Evolutionary conservation across 306 rosid genomes (phyloP).

Genomic region (Sphenostylis stenocarpa): DNA sequence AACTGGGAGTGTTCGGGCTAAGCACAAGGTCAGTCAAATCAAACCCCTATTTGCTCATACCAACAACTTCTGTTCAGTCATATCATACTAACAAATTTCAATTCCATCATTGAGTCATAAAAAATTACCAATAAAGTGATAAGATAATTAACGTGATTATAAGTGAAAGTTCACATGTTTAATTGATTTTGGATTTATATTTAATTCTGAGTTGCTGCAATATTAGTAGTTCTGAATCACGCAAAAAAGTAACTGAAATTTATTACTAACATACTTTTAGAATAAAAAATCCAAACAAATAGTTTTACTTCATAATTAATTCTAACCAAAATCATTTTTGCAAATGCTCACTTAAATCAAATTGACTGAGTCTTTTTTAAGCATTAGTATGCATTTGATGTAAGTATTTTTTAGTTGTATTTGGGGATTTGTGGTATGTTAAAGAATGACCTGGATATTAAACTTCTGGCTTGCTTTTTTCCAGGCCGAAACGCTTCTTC

Average conservation of each 20-base stretch:
- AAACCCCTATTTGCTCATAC: neutral
- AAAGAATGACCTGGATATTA: neutral
- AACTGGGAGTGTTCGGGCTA: constrained; percentile 63
- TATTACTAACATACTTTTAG: neutral
- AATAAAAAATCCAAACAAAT: neutral
- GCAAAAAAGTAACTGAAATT: neutral
- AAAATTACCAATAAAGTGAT: neutral
- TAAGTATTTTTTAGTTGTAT: neutral
- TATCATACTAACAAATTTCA: neutral
- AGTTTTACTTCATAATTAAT: neutral
- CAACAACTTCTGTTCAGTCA: neutral
- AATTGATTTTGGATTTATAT: neutral
- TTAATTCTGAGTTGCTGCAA: neutral
- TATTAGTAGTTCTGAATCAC: neutral
- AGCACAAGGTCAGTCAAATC: constrained; percentile 61
- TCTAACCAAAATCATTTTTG: neutral
- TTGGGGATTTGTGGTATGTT: neutral
- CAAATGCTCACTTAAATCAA: neutral
- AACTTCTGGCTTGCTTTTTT: constrained; percentile 34
- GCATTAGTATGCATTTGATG: neutral
- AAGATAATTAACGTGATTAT: neutral
- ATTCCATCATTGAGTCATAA: neutral
- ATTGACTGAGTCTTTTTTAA: neutral
- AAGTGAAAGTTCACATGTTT: neutral
- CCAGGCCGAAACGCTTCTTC: constrained; percentile 97